Conservation (phyloP, 2,329 filamentous ascomycete species). For the Colletotrichum acutatum region DNA sequence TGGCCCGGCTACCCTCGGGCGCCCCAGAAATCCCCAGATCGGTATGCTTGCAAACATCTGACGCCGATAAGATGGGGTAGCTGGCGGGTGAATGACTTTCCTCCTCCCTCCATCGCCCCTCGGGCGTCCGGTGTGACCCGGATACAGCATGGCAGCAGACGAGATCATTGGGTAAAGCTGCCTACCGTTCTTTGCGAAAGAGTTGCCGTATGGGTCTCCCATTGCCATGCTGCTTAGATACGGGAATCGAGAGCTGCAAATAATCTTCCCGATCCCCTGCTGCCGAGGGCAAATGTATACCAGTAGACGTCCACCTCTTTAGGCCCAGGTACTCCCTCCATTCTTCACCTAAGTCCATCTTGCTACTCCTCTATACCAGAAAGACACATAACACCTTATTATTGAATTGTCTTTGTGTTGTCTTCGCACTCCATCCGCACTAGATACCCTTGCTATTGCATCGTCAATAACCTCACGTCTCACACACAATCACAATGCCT, state of each 20-base stretch:
- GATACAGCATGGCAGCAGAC: not conserved
- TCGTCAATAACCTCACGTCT: not conserved
- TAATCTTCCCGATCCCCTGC: conserved; percentile 13
- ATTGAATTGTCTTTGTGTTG: not conserved
- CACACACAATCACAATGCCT: conserved; percentile 57
- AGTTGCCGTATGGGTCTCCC: conserved; percentile 2
- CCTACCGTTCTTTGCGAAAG: not conserved
- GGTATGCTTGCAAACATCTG: not conserved
- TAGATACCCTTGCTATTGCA: conserved; percentile 7
- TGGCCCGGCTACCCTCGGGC: conserved; percentile 27
- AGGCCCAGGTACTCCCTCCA: not conserved
- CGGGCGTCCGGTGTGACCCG: conserved; percentile 3
- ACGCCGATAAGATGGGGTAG: conserved; percentile 15
- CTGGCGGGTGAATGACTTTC: conserved; percentile 33
- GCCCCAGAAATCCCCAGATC: conserved; percentile 8
- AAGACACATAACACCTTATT: not conserved
- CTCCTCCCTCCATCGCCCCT: conserved; percentile 15
- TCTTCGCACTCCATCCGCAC: not conserved
- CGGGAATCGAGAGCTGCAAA: conserved; percentile 13
- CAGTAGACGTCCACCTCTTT: conserved; percentile 8
- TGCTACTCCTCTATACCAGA: not conserved
- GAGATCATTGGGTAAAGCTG: conserved; percentile 12
- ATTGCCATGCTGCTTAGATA: not conserved
- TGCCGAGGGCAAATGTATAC: conserved; percentile 26
- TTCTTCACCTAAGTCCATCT: not conserved